A percentile compares a stretch with the other conserved stretches of the same genome.
Evolutionary conservation across 345 rosid species (phyloP).

Genomic region (Brassica rapa): DNA sequence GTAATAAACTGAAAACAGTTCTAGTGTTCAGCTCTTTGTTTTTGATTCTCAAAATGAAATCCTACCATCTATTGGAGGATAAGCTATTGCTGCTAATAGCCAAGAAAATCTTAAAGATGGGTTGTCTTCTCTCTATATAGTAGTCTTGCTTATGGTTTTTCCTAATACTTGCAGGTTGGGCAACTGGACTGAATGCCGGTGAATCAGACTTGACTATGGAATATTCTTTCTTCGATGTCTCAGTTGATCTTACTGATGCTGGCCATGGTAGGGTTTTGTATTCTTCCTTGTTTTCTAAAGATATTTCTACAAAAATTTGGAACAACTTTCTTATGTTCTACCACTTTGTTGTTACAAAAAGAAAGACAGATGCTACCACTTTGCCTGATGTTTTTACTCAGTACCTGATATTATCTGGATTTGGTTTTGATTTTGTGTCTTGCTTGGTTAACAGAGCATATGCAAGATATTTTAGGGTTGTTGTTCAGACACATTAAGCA

Average conservation of each 20-base stretch:
- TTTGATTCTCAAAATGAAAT: neutral
- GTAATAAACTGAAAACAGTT: neutral
- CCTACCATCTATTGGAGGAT: neutral
- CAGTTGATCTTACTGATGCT: constrained; percentile 75
- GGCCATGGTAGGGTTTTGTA: constrained; percentile 72
- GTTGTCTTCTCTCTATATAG: neutral
- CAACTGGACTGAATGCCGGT: constrained; percentile 63
- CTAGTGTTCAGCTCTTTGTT: neutral
- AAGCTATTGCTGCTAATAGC: neutral
- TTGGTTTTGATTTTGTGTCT: neutral
- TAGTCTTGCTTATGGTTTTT: neutral
- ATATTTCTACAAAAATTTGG: neutral
- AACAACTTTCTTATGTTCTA: constrained; percentile 4
- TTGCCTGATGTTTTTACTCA: neutral
- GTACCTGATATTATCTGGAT: neutral
- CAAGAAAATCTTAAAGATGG: neutral
- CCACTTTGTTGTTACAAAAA: neutral
- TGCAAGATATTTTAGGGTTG: constrained; percentile 76
- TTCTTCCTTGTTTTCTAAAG: neutral
- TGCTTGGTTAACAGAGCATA: constrained; percentile 58
- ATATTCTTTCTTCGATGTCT: constrained; percentile 72
- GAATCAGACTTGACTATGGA: constrained; percentile 61
- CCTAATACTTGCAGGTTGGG: constrained; percentile 69
- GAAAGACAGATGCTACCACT: neutral
- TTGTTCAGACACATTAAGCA: constrained; percentile 68